Evolutionary conservation across 352 stramenopile species (phyloP), one percentile per base, ranked within the genome.

Genomic region (Albugo candida): DNA sequence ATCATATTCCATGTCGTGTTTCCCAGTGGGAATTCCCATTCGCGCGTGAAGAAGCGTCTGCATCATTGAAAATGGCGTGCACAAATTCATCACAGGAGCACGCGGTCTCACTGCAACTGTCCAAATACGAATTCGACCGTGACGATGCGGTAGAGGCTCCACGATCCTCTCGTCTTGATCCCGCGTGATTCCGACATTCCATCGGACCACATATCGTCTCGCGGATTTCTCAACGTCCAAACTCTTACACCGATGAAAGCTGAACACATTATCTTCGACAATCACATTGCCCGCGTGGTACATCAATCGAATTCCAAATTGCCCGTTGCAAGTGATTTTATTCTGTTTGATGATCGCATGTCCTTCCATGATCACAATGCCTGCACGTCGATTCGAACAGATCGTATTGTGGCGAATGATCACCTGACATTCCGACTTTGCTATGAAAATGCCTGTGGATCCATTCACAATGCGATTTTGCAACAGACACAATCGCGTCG

Each of bases 181-280:
- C 12, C 70, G 59, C 41, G 79, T 81, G 35, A 59, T 58, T 65
- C 85, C 83, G 13, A 81, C 66, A 54, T 83, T 85, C 59, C 68
- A 74, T 3, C 76, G 76, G 19, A 88, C 64, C 21, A 85, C 70
- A 46, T 85, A 85, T 20, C 76, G 70, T 20, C 76, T 68, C 0
- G 71, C 70, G 0, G 72, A 84, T 39, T 80, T 78, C 42, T 88
- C 76, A 0, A 74, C 61, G 41, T 88, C 76, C 8, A 88, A 60
- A 27, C 78, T 82, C 1, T 73, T 73, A 34, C 76, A 88, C 12
- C 62, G 41, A 18, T 88, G 71, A n/a, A 62, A 59, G 17, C 63
- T 59, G 17, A 88, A 61, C 2, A 67, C 50, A 45, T 88, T 88
- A 24, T 83, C 64, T 53, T 88, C 70, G 17, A 88, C 49, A n/a